Conservation (phyloP, 2,329 filamentous ascomycete species). For the Fusarium musae region DNA sequence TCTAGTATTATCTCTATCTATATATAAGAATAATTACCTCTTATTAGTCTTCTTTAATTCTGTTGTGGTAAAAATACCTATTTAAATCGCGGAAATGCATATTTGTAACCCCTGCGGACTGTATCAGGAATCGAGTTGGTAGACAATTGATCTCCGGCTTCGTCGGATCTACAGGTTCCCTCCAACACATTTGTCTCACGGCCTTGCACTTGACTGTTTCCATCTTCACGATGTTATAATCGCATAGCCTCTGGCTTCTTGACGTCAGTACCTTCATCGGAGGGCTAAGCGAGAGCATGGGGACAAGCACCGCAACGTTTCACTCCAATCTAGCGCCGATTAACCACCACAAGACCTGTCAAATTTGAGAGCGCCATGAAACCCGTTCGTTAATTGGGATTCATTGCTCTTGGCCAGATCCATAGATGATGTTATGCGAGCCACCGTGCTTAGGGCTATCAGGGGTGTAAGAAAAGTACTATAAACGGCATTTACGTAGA, state of each 20-base stretch:
- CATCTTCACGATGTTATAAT: not conserved
- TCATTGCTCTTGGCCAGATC: slow-evolving; percentile 23
- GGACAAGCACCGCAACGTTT: slow-evolving; percentile 3
- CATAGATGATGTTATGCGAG: slow-evolving; percentile 37
- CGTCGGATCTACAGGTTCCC: slow-evolving; percentile 14
- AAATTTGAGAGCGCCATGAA: slow-evolving; percentile 14
- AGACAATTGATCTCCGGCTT: slow-evolving; percentile 10
- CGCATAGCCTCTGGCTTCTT: not conserved
- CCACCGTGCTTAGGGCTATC: slow-evolving; percentile 12
- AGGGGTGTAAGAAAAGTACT: slow-evolving; percentile 4
- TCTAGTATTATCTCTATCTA: too few relatives aligned
- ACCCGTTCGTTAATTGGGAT: slow-evolving; percentile 13
- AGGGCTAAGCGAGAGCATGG: slow-evolving; percentile 6
- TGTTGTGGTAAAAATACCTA: too few relatives aligned
- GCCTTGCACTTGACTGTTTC: not conserved
- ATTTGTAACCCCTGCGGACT: too few relatives aligned
- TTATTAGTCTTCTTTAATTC: too few relatives aligned
- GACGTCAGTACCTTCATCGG: slow-evolving; percentile 10
- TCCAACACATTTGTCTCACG: not conserved
- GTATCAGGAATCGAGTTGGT: slow-evolving; percentile 9
- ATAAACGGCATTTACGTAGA: not conserved
- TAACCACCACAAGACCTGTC: slow-evolving; percentile 4
- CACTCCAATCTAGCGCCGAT: slow-evolving; percentile 5
- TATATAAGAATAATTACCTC: too few relatives aligned
- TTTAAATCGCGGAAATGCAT: too few relatives aligned